Evolutionary conservation across 2,329 filamentous ascomycete genomes (phyloP), one percentile per base, ranked within the genome.

Genomic region (Diaporthe ilicicola): DNA sequence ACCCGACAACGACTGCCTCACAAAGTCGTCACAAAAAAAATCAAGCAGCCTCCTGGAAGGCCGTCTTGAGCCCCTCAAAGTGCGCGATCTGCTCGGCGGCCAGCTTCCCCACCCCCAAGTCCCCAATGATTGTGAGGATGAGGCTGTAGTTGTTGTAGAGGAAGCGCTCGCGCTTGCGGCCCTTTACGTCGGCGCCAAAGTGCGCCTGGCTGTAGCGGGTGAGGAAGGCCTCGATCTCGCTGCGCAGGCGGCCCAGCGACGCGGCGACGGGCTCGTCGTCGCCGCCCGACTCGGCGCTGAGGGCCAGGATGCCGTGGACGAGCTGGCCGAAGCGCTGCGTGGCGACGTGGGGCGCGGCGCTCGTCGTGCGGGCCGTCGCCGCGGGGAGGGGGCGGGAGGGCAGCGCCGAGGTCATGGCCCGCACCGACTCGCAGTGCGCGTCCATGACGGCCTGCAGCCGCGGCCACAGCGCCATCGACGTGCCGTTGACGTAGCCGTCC

Each of bases 311-410:
- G 3, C 94, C 94, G 74, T 97, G 93, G 61, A 97, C 82, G 62
- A 99, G 90, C 82, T 98, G 95, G 0, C 94, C 96, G 78, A 98
- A 98, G n/a, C 94, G 90, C 80, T 99, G 96, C 0, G 96, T 98
- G 22, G 97, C 87, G 65, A 95, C 91, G 76, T 98, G 96, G 0
- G 96, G 96, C 1, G 96, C 96, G 0, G 93, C 92, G 1, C 91
- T 94, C 68, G 92, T 87, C 75, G 87, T 84, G 70, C 87, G 83
- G 27, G 91, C 87, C 1, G 86, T 81, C 80, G 73, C 82, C 71
- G 74, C 80, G 73, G 81, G 79, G 59, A 79, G 82, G 48, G 82
- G 82, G 39, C 80, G 82, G 10, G 78, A 85, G 77, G 79, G 90
- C 78, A 85, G 87, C 70, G 77, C 84, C 80, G 79, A 90, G 71